Base-by-base conservation (phyloP, 2,329 filamentous ascomycete genomes). In the Periglandula ipomoeae region DNA sequence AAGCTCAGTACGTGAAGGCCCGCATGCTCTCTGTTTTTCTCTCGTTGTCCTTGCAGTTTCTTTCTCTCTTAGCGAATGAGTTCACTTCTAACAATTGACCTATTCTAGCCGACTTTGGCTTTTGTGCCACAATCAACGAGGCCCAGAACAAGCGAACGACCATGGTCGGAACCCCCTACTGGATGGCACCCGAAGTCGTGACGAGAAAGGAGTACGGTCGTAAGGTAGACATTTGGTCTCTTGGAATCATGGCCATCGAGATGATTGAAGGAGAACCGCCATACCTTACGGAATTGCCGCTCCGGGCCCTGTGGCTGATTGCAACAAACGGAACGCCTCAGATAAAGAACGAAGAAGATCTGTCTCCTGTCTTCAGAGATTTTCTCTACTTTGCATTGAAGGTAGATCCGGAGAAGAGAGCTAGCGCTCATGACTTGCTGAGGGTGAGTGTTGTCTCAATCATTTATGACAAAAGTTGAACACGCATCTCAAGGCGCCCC, bases 261-360 rank as follows among this genome's bases (percentile, higher is more conserved):
- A 98, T 98, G 93, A 95, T 98, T 56, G 93, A 97, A 70, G 93
- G 91, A 64, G 93, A 97, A 66, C 93, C 93, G 11, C 93, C 93
- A 22, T 98, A 97, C 64, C 75, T 98, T 51, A 97, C 90, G 35
- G 93, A 98, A 66, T 94, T 89, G 34, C 93, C 93, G 5, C 76
- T 98, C 22, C 83, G 91, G 52, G 93, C 93, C 1, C 76, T 98
- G 34, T 98, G 93, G 76, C 71, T 98, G 58, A 98, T 98, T 65
- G 93, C 93, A 47, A 97, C 93, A 30, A 95, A 95, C 62, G 93
- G 93, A 43, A 97, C 93, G 15, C 93, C 93, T 2, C 77, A 84
- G 47, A 95, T 98, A 70, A 97, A 97, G 70, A 89, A 96, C 55
- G 89, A 95, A 66, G 81, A 90, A 49, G 83, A 85, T 43, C 68